Evolutionary conservation across 306 rosid genomes (phyloP).

Genomic region (Fagus crenata): DNA sequence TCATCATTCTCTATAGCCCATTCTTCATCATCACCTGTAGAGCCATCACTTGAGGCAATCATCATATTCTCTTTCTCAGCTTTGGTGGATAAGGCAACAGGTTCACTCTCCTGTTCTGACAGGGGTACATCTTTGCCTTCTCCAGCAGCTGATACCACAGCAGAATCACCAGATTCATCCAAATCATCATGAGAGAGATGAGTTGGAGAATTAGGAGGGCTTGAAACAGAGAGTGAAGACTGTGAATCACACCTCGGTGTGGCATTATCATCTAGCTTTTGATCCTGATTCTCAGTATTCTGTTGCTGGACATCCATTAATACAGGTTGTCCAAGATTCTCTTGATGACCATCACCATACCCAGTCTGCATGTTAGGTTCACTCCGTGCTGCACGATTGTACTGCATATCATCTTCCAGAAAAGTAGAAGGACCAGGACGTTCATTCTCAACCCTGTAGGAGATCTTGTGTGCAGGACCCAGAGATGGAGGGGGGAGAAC

Average conservation of each 20-base stretch:
- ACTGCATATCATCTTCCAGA: constrained; percentile 58
- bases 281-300: constrained; percentile 48
- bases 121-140: constrained; percentile 43
- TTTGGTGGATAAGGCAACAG: constrained; percentile 33
- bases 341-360: constrained; percentile 39
- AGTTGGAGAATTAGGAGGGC: constrained; percentile 90
- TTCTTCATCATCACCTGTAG: constrained; percentile 79
- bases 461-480: constrained; percentile 54
- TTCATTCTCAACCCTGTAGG: constrained; percentile 52
- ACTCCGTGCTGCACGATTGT: constrained; percentile 47
- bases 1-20: constrained; percentile 79
- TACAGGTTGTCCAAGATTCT: constrained; percentile 48
- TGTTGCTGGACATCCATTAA: constrained; percentile 49
- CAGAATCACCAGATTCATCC: constrained; percentile 77
- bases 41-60: constrained; percentile 43
- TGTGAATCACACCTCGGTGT: constrained; percentile 82
- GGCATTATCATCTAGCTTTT: constrained; percentile 40
- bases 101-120: constrained; percentile 48
- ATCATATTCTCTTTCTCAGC: constrained; percentile 47
- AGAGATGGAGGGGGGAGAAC: constrained; percentile 91
- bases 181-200: constrained; percentile 91
- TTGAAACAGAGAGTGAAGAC: constrained; percentile 94
- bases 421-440: constrained; percentile 54
- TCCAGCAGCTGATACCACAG: constrained; percentile 47
- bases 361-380: constrained; percentile 50